These are phyloP conservation scores for Toxicodendron radicans DNA, from an alignment of 345 rosid species.

Conservation along the genomic window DNA sequence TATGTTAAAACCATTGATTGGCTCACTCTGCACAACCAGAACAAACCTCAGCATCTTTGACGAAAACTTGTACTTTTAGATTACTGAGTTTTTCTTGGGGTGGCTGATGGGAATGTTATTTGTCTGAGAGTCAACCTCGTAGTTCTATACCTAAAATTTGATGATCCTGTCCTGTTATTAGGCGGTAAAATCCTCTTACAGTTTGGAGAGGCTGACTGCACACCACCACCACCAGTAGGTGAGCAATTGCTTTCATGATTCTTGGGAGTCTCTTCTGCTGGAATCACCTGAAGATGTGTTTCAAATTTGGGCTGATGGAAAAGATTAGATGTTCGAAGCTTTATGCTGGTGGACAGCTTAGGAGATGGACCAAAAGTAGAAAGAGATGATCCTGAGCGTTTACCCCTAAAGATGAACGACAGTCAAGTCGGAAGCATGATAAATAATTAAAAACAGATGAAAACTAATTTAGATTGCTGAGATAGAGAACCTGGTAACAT, in stretches of 20 bases:
- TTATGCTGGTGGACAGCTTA: conserved; percentile 17
- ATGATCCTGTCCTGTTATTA: conserved; percentile 28
- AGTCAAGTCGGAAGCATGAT: conserved; percentile 20
- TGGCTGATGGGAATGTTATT: conserved; percentile 34
- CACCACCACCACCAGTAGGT: conserved; percentile 12
- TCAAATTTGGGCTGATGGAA: conserved; percentile 26
- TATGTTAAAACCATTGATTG: background rate
- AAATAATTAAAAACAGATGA: background rate
- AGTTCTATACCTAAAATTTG: conserved; percentile 19
- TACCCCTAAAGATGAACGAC: conserved; percentile 16
- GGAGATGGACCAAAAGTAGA: conserved; percentile 18
- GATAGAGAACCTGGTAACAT: conserved; percentile 29
- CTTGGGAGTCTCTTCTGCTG: conserved; percentile 33
- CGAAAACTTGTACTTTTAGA: too few relatives aligned
- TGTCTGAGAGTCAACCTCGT: conserved; percentile 47
- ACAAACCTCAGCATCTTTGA: background rate
- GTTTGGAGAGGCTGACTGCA: conserved; percentile 37
- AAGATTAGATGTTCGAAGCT: conserved; percentile 14
- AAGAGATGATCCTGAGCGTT: conserved; percentile 25
- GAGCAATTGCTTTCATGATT: conserved; percentile 15
- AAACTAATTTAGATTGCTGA: conserved; percentile 6
- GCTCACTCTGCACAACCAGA: background rate
- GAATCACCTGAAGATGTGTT: conserved; percentile 27
- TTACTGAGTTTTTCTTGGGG: conserved; percentile 21
- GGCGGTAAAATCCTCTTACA: conserved; percentile 37